Conservation (phyloP, 306 rosid genomes). For the Castanea mollissima region DNA sequence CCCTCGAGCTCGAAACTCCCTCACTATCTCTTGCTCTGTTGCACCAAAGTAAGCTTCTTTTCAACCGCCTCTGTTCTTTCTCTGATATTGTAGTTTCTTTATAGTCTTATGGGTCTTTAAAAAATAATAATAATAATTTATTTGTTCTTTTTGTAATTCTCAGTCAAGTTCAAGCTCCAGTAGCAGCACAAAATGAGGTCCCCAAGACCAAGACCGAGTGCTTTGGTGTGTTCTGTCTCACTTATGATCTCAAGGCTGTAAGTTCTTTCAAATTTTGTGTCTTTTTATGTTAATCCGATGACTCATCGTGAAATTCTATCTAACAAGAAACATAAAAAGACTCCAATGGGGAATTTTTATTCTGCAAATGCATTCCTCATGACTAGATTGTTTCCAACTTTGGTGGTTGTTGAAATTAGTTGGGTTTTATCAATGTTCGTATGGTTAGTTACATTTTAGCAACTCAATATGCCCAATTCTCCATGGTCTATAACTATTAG, state of each 20-base stretch:
- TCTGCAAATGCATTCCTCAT: background rate
- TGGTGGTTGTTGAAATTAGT: background rate
- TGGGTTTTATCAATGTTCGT: background rate
- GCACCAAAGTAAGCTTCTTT: constrained; percentile 61
- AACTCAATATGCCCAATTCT: background rate
- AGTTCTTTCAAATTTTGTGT: constrained; percentile 20
- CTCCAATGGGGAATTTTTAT: background rate
- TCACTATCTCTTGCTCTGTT: constrained; percentile 62
- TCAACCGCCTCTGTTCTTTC: background rate
- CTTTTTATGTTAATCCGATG: constrained; percentile 4
- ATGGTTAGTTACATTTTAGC: background rate
- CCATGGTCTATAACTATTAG: background rate
- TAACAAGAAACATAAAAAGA: background rate
- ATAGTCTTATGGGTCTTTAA: background rate
- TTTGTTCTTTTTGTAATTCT: background rate
- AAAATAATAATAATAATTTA: too few species aligned
- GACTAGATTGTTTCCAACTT: background rate
- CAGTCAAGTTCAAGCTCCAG: constrained; percentile 76
- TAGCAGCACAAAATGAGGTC: constrained; percentile 34
- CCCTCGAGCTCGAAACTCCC: constrained; percentile 33
- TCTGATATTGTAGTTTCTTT: background rate
- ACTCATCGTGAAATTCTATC: background rate
- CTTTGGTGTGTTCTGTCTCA: constrained; percentile 88
- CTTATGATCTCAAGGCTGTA: constrained; percentile 92
- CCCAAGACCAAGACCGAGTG: constrained; percentile 67